These are phyloP conservation scores for Luvunga scandens DNA, from an alignment of 345 rosid genomes.

Conservation along the genomic window DNA sequence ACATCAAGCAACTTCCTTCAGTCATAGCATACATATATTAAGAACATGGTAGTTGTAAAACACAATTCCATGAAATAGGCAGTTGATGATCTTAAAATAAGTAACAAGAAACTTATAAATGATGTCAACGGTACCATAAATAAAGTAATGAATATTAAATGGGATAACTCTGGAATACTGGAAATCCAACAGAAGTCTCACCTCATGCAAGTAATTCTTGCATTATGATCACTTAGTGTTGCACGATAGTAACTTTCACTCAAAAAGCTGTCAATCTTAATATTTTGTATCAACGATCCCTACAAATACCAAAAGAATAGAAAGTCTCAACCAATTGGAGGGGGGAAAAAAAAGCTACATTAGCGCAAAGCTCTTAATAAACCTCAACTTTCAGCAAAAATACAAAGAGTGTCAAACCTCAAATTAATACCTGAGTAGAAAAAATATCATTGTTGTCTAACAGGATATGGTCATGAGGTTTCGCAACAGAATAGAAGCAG, in stretches of 20 bases:
- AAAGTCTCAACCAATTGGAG: background rate
- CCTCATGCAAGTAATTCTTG: constrained; percentile 74
- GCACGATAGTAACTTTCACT: constrained; percentile 17
- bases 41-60: background rate
- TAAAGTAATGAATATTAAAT: background rate
- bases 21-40: background rate
- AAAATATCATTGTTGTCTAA: constrained; percentile 36
- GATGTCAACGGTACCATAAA: background rate
- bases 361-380: background rate
- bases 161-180: background rate
- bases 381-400: background rate
- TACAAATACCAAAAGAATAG: constrained; percentile 12
- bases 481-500: constrained; percentile 18
- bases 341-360: no score
- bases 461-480: constrained; percentile 31
- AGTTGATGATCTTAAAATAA: background rate
- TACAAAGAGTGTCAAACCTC: background rate
- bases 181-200: constrained; percentile 20
- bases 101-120: background rate
- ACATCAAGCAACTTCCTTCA: background rate
- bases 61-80: background rate
- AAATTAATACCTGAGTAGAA: constrained; percentile 44
- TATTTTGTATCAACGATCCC: constrained; percentile 38
- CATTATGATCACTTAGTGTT: constrained; percentile 41
- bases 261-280: constrained; percentile 21